Conservation (phyloP, 1,284 basidiomycete species). For the Tetrapyrgos nigripes region DNA sequence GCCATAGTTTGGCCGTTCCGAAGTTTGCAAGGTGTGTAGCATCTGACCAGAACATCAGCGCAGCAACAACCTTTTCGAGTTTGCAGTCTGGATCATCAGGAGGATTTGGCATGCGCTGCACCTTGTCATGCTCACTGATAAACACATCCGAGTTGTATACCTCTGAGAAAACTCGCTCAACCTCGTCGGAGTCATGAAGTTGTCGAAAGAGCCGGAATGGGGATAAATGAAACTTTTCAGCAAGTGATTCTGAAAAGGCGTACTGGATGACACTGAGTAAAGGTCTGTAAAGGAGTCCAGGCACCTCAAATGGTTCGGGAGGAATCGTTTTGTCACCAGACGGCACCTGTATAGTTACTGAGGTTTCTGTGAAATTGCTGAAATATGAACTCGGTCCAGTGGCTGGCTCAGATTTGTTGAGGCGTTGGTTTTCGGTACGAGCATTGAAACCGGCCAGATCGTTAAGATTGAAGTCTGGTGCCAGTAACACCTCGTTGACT, state of each 20-base stretch:
- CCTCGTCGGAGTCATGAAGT: neutral
- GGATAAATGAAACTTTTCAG: conserved; percentile 32
- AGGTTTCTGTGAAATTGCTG: conserved; percentile 4
- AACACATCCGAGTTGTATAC: conserved; percentile 13
- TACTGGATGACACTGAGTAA: conserved; percentile 32
- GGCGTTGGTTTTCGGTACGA: neutral
- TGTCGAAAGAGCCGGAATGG: conserved; percentile 33
- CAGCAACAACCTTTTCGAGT: conserved; percentile 21
- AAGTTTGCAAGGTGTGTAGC: conserved; percentile 38
- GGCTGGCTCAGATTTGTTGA: neutral
- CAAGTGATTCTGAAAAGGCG: conserved; percentile 30
- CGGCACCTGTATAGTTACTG: conserved; percentile 34
- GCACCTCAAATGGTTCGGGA: conserved; percentile 26
- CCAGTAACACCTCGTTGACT: conserved; percentile 15
- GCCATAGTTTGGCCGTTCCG: conserved; percentile 37
- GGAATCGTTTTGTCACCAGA: conserved; percentile 27
- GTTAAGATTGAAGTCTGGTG: conserved; percentile 17
- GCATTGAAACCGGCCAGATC: conserved; percentile 21
- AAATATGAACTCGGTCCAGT: neutral
- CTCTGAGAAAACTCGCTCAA: neutral
- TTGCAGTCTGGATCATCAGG: neutral
- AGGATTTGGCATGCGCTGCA: neutral
- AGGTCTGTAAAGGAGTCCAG: conserved; percentile 31
- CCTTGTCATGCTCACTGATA: conserved; percentile 3
- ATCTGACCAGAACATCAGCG: conserved; percentile 39